Conservation (phyloP, 805 yeast species). For the Metschnikowia colocasiae region DNA sequence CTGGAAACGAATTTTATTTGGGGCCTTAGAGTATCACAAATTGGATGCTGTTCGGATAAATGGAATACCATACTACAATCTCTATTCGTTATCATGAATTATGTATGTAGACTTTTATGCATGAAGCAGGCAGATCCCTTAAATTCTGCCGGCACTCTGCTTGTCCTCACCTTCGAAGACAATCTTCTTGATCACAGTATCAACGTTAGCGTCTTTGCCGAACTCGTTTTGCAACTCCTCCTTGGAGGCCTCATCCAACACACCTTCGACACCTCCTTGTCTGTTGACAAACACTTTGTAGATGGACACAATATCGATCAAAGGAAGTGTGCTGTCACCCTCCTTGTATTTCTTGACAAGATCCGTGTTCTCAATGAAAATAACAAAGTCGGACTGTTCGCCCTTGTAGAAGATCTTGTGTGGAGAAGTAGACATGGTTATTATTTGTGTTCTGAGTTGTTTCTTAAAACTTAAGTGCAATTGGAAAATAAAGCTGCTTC, state of each 20-base stretch:
- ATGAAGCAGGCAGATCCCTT: neutral
- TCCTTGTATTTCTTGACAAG: conserved; percentile 45
- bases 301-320: conserved; percentile 57
- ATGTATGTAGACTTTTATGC: neutral
- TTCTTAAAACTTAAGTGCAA: neutral
- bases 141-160: conserved; percentile 22
- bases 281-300: conserved; percentile 63
- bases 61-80: neutral
- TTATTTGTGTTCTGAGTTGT: neutral
- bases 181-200: conserved; percentile 58
- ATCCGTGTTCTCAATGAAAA: conserved; percentile 57
- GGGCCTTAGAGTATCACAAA: no score
- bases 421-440: conserved; percentile 24
- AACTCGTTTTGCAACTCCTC: conserved; percentile 64
- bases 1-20: no score
- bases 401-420: conserved; percentile 68
- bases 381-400: conserved; percentile 55
- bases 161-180: conserved; percentile 57
- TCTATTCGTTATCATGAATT: neutral
- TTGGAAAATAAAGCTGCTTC: neutral
- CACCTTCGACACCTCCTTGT: conserved; percentile 70
- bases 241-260: conserved; percentile 66
- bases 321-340: conserved; percentile 53
- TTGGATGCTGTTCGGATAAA: no score
- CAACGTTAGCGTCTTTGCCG: conserved; percentile 48